Base-by-base conservation (phyloP, 495 filamentous ascomycete species). In the Recurvomyces mirabilis region DNA sequence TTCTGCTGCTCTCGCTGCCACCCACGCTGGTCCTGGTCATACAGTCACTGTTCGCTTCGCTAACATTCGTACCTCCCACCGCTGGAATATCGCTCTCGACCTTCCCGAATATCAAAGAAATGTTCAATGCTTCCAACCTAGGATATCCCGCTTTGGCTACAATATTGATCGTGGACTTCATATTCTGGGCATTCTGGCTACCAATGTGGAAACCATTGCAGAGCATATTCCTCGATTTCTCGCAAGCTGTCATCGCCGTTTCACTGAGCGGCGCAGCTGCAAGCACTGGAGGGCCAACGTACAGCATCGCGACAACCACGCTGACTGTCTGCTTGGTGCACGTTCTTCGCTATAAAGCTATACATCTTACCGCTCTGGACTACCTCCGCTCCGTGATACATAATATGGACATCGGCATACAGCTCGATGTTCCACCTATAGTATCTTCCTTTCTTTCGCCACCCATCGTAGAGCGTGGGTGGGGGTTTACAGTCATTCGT, bases 1-100 rank as follows among this genome's bases (percentile, higher is more conserved):
- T 99, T 62, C 82, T 99, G 60, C 77, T 99, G 43, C 79, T 99
- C 57, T 91, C 94, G 61, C 77, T 94, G n/a, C 88, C 93, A 20
- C 84, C 89, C 19, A 84, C 87, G 54, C 76, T 93, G 43, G 72
- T 96, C 47, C 87, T 87, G 41, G 68, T 86, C 59, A 84, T 94
- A 59, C 93, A 99, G 59, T 79, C 87, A 57, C 73, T 96, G 49
- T 99, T 94, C 68, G 87, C 93, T 37, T 73, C 84, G 39, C 71
- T 96, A 52, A 96, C 91, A 22, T 95, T 94, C 60, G 87, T 94
- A 51, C 83, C 87, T 22, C 84, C 85, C 5, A 75, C 60, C 55
- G 51, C 59, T 31, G 60, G 60, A 36, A 57, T 59, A 18, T 75
- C 75, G 21, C 61, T 78, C 44, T 62, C 63, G 31, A 62, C 63